Conservation (phyloP, 768 basidiomycete genomes). For the Suillus alpinus region DNA sequence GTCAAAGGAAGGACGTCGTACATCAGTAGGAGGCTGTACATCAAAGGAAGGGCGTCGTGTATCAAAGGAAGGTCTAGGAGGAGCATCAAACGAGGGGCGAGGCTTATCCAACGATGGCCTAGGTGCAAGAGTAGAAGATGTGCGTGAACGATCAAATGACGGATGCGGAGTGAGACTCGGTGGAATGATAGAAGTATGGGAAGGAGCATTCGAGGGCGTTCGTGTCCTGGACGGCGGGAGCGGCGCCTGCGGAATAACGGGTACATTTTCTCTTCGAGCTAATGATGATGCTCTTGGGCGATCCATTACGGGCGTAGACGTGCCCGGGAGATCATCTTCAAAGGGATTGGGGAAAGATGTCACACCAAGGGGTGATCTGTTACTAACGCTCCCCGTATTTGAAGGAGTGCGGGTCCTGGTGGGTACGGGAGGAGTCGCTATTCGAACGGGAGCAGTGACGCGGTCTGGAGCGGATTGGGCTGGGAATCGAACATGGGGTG, state of each 20-base stretch:
- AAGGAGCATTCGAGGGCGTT: not conserved
- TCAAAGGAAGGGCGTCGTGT: constrained; percentile 16
- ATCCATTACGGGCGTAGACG: not conserved
- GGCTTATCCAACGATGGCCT: constrained; percentile 17
- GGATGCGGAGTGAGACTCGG: constrained; percentile 15
- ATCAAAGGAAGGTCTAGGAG: constrained; percentile 3
- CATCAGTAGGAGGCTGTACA: not conserved
- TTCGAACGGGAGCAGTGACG: constrained; percentile 15
- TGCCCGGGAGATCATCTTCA: constrained; percentile 5
- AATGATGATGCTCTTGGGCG: constrained; percentile 17
- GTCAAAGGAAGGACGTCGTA: constrained; percentile 13
- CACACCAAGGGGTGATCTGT: constrained; percentile 10
- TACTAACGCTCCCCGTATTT: constrained; percentile 8
- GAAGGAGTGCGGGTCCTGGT: constrained; percentile 21
- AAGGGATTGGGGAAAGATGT: constrained; percentile 12
- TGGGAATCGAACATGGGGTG: constrained; percentile 5
- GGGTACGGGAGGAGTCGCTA: constrained; percentile 12
- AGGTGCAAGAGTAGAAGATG: constrained; percentile 12
- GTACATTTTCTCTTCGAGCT: constrained; percentile 13
- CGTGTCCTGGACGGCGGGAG: constrained; percentile 9
- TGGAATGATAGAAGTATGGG: constrained; percentile 2
- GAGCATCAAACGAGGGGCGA: constrained; percentile 3
- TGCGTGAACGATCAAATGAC: constrained; percentile 16
- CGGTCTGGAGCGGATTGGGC: constrained; percentile 12
- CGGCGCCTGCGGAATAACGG: constrained; percentile 2